Evolutionary conservation across 495 filamentous ascomycete genomes (phyloP), one percentile per base, ranked within the genome.

Genomic region (Clohesyomyces aquaticus): DNA sequence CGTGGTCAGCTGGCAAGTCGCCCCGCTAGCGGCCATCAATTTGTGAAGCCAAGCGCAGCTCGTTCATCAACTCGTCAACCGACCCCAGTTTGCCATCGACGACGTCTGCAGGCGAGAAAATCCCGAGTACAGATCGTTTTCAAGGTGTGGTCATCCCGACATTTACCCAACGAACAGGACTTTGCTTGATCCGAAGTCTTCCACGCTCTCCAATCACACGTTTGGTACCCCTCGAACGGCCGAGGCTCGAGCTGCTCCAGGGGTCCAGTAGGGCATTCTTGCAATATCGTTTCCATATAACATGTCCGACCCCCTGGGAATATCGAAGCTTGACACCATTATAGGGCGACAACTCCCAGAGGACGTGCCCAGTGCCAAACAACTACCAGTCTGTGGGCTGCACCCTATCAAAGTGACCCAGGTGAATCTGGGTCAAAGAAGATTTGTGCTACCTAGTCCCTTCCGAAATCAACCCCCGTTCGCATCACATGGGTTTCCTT

Each of bases 201-300:
- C 32, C 6, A 38, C 14, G 14, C 14, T 14, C 32, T 43, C 29
- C 26, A 26, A 48, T 10, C 27, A 38, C 32, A 14, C 14, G 14
- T 38, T 14, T 6, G 14, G 32, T 6, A 6, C 32, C 32, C 14
- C 14, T 38, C 32, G 32, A n/a, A n/a, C n/a, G 32, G 6, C 14
- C 14, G 6, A 38, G 32, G 32, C 6, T 38, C 6, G 14, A 21
- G 25, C 46, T 50, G 43, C 43, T 19, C 35, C 25, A 42, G 52
- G 46, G 53, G 54, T 42, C 58, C 53, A 64, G 46, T 25, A 48
- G 42, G 28, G 52, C 22, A 55, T 43, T 12, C 18, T 63, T 63
- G 21, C 51, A 49, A 57, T 64, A 64, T 64, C 41, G 12, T 2
- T 54, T 51, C 49, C 51, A 64, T 58, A 64, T 64, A 58, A 54